Evolutionary conservation across 2,329 filamentous ascomycete species (phyloP), one percentile per base, ranked within the genome.

Genomic region (Cordyceps pruinosa): DNA sequence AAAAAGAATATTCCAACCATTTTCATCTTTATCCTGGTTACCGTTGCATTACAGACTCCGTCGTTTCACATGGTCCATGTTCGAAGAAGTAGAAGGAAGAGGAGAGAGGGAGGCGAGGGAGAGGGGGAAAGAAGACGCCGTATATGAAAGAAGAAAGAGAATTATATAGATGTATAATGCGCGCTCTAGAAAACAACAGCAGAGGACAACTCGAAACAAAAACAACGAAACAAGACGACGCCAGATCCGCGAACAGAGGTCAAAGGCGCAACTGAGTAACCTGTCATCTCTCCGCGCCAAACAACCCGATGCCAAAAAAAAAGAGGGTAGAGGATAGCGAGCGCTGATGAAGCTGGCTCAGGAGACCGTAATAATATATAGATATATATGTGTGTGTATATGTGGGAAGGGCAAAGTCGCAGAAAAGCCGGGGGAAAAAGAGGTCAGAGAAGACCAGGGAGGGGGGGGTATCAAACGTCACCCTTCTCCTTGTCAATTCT

Each of bases 1-100:
- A 50, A 50, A 39, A 48, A 50, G 37, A 57, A 49, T 30, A 42
- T n/a, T n/a, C n/a, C n/a, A n/a, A n/a, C n/a, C 23, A 37, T 55
- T 37, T 47, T 23, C n/a, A n/a, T n/a, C n/a, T n/a, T n/a, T n/a
- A n/a, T n/a, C n/a, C n/a, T n/a, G n/a, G n/a, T n/a, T n/a, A n/a
- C n/a, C n/a, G n/a, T n/a, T n/a, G n/a, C n/a, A n/a, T n/a, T n/a
- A n/a, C n/a, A n/a, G n/a, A n/a, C n/a, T n/a, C n/a, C n/a, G n/a
- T n/a, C n/a, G n/a, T n/a, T n/a, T n/a, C n/a, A n/a, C n/a, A n/a
- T n/a, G n/a, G n/a, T n/a, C n/a, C n/a, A n/a, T n/a, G n/a, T n/a
- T n/a, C n/a, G n/a, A n/a, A n/a, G n/a, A n/a, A n/a, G n/a, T n/a
- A n/a, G n/a, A n/a, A n/a, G n/a, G n/a, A n/a, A n/a, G n/a, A n/a